These are phyloP conservation scores for Oropetium thomaeum DNA, from an alignment of 176 grass and related monocot species.

Conservation along the genomic window DNA sequence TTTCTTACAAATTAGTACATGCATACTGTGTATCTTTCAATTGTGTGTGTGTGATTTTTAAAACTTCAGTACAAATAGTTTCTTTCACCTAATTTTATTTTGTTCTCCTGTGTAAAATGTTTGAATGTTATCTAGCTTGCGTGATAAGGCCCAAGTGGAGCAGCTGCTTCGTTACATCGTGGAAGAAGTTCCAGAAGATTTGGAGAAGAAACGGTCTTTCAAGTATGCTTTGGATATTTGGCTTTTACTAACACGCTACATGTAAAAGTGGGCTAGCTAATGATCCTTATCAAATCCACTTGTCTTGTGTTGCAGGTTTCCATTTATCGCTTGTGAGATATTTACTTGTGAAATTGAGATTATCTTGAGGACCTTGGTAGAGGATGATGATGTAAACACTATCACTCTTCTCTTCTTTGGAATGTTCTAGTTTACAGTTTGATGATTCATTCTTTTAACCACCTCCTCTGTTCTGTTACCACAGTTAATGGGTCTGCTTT, in stretches of 20 bases:
- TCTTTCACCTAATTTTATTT: slow-evolving; percentile 19
- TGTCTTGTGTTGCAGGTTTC: slow-evolving; percentile 56
- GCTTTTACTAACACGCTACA: background rate
- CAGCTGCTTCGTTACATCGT: slow-evolving; percentile 88
- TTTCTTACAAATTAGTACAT: background rate
- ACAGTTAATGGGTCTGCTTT: slow-evolving; percentile 91
- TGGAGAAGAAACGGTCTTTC: slow-evolving; percentile 85
- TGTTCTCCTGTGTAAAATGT: background rate
- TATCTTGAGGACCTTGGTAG: slow-evolving; percentile 90
- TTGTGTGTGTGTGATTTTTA: no score
- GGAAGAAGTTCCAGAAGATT: slow-evolving; percentile 81
- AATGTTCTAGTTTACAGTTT: background rate
- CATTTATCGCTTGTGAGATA: slow-evolving; percentile 99
- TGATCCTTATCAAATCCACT: background rate
- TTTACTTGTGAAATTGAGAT: slow-evolving; percentile 98
- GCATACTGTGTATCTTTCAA: background rate
- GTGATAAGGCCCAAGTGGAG: slow-evolving; percentile 75
- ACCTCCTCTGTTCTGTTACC: background rate
- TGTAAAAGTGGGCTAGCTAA: background rate
- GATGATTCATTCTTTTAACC: slow-evolving; percentile 6
- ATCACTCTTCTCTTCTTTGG: background rate
- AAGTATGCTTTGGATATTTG: slow-evolving; percentile 55
- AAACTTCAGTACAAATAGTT: background rate
- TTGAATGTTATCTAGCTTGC: slow-evolving; percentile 50
- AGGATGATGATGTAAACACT: slow-evolving; percentile 73